phyloP scores from a whole-genome alignment of 495 filamentous ascomycete species.

The Acidomyces sp. region DNA sequence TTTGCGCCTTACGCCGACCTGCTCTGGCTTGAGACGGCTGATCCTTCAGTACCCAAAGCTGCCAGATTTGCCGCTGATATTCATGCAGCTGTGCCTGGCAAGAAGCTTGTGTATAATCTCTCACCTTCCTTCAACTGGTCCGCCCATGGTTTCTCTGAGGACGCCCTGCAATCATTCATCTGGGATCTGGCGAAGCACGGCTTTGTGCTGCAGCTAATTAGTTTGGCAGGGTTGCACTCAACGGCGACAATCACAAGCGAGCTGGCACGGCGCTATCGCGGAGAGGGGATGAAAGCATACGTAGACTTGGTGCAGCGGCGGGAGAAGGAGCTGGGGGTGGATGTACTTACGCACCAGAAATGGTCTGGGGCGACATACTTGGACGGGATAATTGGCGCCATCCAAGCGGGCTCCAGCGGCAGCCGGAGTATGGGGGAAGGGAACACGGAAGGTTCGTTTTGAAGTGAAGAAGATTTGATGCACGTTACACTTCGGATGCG shows the following conservation, averaged over 20 bases:
- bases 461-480: not conserved
- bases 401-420: slow-evolving; percentile 68
- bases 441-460: slow-evolving; percentile 32
- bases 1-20: slow-evolving; percentile 91
- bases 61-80: slow-evolving; percentile 63
- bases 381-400: slow-evolving; percentile 82
- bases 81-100: slow-evolving; percentile 46
- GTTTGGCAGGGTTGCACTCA: slow-evolving; percentile 77
- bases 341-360: slow-evolving; percentile 95
- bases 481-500: too few relatives aligned
- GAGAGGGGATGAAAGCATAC: slow-evolving; percentile 89
- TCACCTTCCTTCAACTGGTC: slow-evolving; percentile 97
- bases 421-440: slow-evolving; percentile 36
- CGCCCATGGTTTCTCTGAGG: slow-evolving; percentile 76
- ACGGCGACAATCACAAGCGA: slow-evolving; percentile 80
- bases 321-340: slow-evolving; percentile 86
- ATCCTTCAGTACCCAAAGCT: slow-evolving; percentile 68
- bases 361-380: slow-evolving; percentile 92
- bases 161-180: slow-evolving; percentile 70
- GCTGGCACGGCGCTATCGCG: slow-evolving; percentile 68
- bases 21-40: slow-evolving; percentile 92
- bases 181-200: slow-evolving; percentile 92
- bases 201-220: slow-evolving; percentile 89
- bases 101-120: slow-evolving; percentile 92
- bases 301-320: slow-evolving; percentile 75